Evolutionary conservation across 805 yeast genomes (phyloP).

Genomic region (Blastobotrys chiropterorum): DNA sequence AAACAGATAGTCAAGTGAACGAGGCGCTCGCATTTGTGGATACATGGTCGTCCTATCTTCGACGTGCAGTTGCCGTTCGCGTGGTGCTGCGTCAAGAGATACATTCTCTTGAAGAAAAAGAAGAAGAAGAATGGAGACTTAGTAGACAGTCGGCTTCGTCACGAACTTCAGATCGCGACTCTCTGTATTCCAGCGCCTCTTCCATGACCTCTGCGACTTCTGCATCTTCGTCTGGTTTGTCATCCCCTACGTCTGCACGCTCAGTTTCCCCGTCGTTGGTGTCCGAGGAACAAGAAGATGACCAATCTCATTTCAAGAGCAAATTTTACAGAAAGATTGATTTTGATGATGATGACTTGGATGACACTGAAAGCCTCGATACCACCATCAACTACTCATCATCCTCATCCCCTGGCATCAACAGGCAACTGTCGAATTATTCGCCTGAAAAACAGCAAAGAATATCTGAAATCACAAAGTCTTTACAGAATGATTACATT

Average conservation of each 20-base stretch:
- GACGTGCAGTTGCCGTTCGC: constrained; percentile 29
- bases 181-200: background rate
- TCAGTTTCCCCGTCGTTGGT: background rate
- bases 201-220: background rate
- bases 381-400: background rate
- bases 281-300: background rate
- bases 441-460: background rate
- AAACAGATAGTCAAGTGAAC: constrained; percentile 17
- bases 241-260: background rate
- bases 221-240: background rate
- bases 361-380: background rate
- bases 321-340: background rate
- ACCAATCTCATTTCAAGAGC: background rate
- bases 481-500: background rate
- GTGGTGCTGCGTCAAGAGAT: constrained; percentile 24
- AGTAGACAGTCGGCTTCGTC: background rate
- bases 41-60: constrained; percentile 29
- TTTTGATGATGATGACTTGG: background rate
- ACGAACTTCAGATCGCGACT: background rate
- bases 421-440: background rate
- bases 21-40: constrained; percentile 27
- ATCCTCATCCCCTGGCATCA: background rate
- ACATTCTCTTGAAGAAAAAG: constrained; percentile 17
- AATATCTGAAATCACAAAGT: background rate
- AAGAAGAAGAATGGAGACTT: constrained; percentile 15